These are phyloP conservation scores for Tolypocladium cylindrosporum DNA, from an alignment of 2,329 filamentous ascomycete species.

Conservation along the genomic window DNA sequence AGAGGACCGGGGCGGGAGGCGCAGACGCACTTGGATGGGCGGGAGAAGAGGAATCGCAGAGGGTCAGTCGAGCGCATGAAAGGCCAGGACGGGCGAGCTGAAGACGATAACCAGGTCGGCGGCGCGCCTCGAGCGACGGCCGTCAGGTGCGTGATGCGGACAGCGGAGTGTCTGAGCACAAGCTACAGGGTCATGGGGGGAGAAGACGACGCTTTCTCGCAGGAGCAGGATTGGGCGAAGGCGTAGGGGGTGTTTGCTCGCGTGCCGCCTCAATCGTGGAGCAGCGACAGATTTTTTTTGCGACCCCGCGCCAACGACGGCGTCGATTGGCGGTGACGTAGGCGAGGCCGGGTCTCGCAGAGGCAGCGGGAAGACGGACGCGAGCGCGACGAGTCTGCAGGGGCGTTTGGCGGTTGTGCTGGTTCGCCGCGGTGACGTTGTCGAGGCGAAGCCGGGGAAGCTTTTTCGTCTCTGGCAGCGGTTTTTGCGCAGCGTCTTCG, in stretches of 20 bases:
- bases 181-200: not conserved
- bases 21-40: slow-evolving; percentile 73
- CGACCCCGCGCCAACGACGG: not conserved
- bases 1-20: not conserved
- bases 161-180: not conserved
- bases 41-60: slow-evolving; percentile 77
- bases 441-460: not conserved
- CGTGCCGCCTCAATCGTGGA: not conserved
- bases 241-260: not conserved
- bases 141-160: not conserved
- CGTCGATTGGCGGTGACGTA: not conserved
- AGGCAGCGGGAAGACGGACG: not conserved
- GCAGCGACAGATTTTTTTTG: not conserved
- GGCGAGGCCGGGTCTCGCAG: not conserved
- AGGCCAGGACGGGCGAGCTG: slow-evolving; percentile 24
- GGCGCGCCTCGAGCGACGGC: slow-evolving; percentile 8
- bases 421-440: not conserved
- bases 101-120: slow-evolving; percentile 14
- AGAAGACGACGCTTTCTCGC: not conserved
- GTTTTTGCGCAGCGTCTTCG: not conserved
- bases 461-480: not conserved
- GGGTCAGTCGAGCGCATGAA: slow-evolving; percentile 90
- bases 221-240: not conserved
- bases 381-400: not conserved
- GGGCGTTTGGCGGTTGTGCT: not conserved